Evolutionary conservation across 2,329 filamentous ascomycete species (phyloP).

Genomic region (Ophiostoma novo-ulmi): DNA sequence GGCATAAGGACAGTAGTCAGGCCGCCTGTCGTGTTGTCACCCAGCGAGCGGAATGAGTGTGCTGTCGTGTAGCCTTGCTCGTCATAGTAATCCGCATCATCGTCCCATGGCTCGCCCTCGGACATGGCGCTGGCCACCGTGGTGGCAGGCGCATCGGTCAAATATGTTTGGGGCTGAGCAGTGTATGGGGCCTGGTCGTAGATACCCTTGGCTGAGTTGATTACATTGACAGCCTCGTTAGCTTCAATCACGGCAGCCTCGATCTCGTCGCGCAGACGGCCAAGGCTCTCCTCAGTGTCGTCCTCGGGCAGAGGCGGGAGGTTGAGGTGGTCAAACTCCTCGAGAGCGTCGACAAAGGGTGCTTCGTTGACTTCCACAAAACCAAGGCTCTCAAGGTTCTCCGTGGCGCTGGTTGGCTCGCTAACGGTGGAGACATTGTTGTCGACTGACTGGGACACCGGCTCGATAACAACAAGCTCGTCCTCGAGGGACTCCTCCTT

Average conservation of each 20-base stretch:
- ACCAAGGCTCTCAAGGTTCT: constrained; percentile 27
- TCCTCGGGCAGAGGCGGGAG: constrained; percentile 14
- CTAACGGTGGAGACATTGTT: too few relatives aligned
- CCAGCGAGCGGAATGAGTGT: constrained; percentile 69
- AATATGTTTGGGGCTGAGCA: constrained; percentile 9
- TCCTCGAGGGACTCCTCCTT: background rate
- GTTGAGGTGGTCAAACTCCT: constrained; percentile 33
- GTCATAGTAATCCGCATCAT: constrained; percentile 64
- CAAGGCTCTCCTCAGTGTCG: constrained; percentile 11
- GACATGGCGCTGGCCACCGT: constrained; percentile 28
- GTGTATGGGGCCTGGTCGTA: background rate
- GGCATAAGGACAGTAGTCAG: constrained; percentile 63
- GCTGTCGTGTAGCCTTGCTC: constrained; percentile 73
- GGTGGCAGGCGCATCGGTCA: constrained; percentile 21
- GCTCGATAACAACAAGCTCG: background rate
- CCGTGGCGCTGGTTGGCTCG: background rate
- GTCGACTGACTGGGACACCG: background rate
- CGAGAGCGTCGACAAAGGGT: constrained; percentile 44
- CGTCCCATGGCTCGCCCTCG: constrained; percentile 69
- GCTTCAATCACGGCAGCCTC: constrained; percentile 16
- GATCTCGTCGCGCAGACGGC: constrained; percentile 21
- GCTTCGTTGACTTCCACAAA: constrained; percentile 38
- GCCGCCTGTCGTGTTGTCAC: constrained; percentile 52
- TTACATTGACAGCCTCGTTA: constrained; percentile 8
- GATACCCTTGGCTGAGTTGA: background rate